Conservation (phyloP, 2,329 filamentous ascomycete genomes). For the Microdochium paspali region DNA sequence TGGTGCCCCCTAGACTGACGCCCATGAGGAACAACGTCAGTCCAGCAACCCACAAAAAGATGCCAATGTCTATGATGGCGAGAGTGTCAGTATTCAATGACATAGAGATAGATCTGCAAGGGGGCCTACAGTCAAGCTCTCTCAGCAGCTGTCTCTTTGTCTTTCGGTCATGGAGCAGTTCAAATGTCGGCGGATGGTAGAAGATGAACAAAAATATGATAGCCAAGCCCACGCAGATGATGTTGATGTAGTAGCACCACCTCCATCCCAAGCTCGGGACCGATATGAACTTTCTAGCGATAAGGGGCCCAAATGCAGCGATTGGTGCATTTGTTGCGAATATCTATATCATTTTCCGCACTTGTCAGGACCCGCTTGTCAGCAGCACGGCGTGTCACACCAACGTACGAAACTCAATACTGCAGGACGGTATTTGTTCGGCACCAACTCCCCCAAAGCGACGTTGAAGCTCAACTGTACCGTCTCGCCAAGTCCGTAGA, state of each 20-base stretch:
- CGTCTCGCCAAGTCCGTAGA: conserved; percentile 25
- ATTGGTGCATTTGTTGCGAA: conserved; percentile 24
- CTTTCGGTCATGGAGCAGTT: conserved; percentile 26
- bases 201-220: conserved; percentile 24
- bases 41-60: conserved; percentile 33
- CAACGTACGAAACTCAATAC: conserved; percentile 8
- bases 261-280: conserved; percentile 25
- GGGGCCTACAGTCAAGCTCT: conserved; percentile 25
- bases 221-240: conserved; percentile 23
- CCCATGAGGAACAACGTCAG: conserved; percentile 35
- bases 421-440: conserved; percentile 29
- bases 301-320: conserved; percentile 23
- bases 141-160: conserved; percentile 23
- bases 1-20: conserved; percentile 31
- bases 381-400: no score
- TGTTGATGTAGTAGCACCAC: conserved; percentile 31
- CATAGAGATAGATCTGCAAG: no score
- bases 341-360: conserved; percentile 21
- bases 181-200: conserved; percentile 30
- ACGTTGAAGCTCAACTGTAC: conserved; percentile 27
- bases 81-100: no score
- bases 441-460: conserved; percentile 28
- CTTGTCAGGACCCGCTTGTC: no score
- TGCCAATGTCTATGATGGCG: conserved; percentile 23
- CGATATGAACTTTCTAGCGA: conserved; percentile 17